These are phyloP conservation scores for Yamadazyma jaroonii DNA, from an alignment of 1,139 yeast genomes.

Conservation along the genomic window DNA sequence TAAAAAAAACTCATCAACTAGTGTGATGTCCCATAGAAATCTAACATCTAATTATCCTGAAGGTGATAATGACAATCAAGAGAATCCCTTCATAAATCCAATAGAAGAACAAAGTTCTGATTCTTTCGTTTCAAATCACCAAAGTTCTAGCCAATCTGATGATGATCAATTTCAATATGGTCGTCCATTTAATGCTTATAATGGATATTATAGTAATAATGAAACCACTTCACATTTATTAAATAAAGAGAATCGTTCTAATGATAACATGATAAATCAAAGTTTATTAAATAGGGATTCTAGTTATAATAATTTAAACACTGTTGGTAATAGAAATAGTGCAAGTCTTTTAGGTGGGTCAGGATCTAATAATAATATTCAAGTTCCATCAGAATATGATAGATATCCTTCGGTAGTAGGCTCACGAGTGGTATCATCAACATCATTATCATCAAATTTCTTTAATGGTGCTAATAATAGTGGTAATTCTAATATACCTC, in stretches of 20 bases:
- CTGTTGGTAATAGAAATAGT: conserved; percentile 5
- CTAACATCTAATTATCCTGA: conserved; percentile 25
- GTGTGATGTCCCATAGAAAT: conserved; percentile 21
- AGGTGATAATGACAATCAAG: conserved; percentile 15
- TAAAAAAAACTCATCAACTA: background rate
- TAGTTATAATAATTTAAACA: conserved; percentile 1
- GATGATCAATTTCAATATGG: conserved; percentile 30
- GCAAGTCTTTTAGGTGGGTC: conserved; percentile 8
- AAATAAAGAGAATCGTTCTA: conserved; percentile 10
- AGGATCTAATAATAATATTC: conserved; percentile 12
- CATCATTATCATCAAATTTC: conserved; percentile 35
- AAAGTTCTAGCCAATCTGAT: conserved; percentile 20
- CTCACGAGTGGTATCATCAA: conserved; percentile 45
- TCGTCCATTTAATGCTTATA: conserved; percentile 40
- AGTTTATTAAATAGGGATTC: conserved; percentile 9
- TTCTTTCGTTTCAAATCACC: conserved; percentile 25
- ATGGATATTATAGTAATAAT: conserved; percentile 42
- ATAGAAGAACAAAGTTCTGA: conserved; percentile 23
- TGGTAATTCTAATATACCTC: background rate
- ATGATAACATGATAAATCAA: conserved; percentile 13
- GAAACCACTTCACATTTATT: conserved; percentile 43
- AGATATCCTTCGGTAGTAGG: conserved; percentile 55
- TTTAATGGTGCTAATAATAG: conserved; percentile 4
- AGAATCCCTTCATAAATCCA: conserved; percentile 26
- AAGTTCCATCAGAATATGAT: conserved; percentile 54